Percentiles rank a stretch among this genome's conserved stretches.
phyloP scores from a whole-genome alignment of 176 grass and related monocot species.

The Ensete glaucum region DNA sequence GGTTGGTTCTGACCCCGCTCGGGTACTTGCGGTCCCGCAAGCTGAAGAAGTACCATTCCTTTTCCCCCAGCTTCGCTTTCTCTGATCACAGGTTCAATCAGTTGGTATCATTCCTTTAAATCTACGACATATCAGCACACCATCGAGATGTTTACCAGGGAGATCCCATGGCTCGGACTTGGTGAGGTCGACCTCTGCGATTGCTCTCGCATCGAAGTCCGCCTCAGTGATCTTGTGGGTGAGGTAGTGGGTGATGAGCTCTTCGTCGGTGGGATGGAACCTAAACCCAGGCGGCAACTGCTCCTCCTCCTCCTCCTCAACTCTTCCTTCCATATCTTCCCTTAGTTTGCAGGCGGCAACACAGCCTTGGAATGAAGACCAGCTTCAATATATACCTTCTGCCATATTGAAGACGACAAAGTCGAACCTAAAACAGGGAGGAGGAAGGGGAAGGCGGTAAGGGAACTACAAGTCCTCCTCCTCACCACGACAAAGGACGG shows the following conservation, averaged over 20 bases:
- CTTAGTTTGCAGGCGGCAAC: not conserved
- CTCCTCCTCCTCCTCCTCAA: not conserved
- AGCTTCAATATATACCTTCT: not conserved
- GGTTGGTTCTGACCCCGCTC: not conserved
- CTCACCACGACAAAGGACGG: no score
- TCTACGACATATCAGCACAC: no score
- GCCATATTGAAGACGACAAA: not conserved
- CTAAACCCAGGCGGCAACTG: constrained; percentile 78
- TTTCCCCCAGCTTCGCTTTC: not conserved
- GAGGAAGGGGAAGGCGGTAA: not conserved
- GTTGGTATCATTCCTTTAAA: not conserved
- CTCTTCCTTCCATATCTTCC: not conserved
- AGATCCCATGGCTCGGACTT: constrained; percentile 99
- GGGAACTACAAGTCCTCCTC: no score
- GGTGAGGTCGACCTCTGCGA: constrained; percentile 89
- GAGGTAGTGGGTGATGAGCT: constrained; percentile 94
- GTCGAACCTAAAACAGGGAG: not conserved
- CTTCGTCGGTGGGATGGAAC: constrained; percentile 95
- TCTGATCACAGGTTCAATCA: not conserved
- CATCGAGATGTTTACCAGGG: constrained; percentile 35
- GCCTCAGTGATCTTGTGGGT: constrained; percentile 50
- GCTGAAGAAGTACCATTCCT: constrained; percentile 4
- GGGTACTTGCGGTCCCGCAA: not conserved
- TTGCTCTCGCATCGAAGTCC: constrained; percentile 71
- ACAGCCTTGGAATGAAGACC: not conserved